A percentile compares a stretch with the other conserved stretches of the same genome.
Evolutionary conservation across 106 monocot species (phyloP).

Genomic region (Dendrobium catenatum): DNA sequence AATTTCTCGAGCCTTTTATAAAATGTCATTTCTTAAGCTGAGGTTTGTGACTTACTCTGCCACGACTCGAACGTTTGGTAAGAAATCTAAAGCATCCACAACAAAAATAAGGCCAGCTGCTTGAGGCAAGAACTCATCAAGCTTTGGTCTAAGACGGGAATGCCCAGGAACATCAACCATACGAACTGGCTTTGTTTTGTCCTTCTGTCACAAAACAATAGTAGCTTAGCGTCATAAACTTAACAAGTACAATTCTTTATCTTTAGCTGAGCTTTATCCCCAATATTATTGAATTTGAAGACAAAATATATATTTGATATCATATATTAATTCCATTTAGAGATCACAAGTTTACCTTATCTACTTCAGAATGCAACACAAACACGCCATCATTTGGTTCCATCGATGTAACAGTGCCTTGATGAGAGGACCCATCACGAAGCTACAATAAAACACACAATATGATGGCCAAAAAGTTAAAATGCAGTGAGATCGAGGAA

Average conservation of each 20-base stretch:
- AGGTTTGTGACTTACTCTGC: slow-evolving; percentile 58
- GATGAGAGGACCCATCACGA: slow-evolving; percentile 89
- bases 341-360: slow-evolving; percentile 42
- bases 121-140: slow-evolving; percentile 81
- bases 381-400: slow-evolving; percentile 84
- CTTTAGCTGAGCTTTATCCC: background rate
- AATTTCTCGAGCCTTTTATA: background rate
- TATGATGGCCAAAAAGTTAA: background rate
- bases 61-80: slow-evolving; percentile 69
- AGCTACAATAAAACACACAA: slow-evolving; percentile 38
- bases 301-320: background rate
- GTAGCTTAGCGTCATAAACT: background rate
- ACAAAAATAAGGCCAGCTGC: slow-evolving; percentile 85
- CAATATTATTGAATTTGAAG: background rate
- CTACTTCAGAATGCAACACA: slow-evolving; percentile 71
- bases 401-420: slow-evolving; percentile 95
- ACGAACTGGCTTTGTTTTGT: slow-evolving; percentile 62
- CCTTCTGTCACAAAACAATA: slow-evolving; percentile 30
- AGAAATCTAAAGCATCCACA: slow-evolving; percentile 95
- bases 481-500: background rate
- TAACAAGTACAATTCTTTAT: background rate
- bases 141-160: slow-evolving; percentile 74
- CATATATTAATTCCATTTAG: background rate
- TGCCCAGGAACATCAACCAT: slow-evolving; percentile 95
- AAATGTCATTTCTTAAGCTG: background rate